Conservation (phyloP, 2,329 filamentous ascomycete genomes). For the Albifimbria verrucaria region DNA sequence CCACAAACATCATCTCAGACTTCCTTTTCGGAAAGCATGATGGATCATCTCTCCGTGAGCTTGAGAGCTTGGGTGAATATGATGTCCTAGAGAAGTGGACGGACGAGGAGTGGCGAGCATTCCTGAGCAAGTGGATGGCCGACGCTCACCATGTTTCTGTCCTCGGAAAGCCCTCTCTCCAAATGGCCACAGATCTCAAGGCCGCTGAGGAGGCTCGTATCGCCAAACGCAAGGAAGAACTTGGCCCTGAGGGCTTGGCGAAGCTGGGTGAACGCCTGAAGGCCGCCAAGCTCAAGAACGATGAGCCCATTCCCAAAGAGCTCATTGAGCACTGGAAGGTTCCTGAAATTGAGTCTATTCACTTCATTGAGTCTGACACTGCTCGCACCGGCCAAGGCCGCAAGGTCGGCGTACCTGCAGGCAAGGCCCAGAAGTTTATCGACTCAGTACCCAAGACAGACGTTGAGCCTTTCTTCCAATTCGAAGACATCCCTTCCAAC, state of each 20-base stretch:
- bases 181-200: constrained; percentile 78
- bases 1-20: constrained; percentile 82
- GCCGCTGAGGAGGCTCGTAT: constrained; percentile 75
- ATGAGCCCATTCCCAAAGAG: constrained; percentile 76
- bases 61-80: constrained; percentile 56
- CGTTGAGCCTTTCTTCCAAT: constrained; percentile 86
- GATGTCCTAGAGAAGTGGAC: constrained; percentile 75
- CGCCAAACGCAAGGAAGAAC: constrained; percentile 70
- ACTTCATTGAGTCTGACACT: constrained; percentile 86
- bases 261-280: constrained; percentile 73
- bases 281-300: constrained; percentile 82
- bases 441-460: constrained; percentile 61
- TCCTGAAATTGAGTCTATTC: constrained; percentile 83
- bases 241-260: constrained; percentile 80
- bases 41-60: constrained; percentile 67
- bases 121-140: constrained; percentile 78
- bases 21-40: constrained; percentile 87
- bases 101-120: constrained; percentile 78
- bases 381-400: constrained; percentile 78
- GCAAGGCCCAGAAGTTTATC: constrained; percentile 70
- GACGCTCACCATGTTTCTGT: constrained; percentile 86
- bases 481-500: constrained; percentile 88
- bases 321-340: constrained; percentile 81
- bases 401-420: constrained; percentile 63
- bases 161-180: constrained; percentile 79